These are phyloP conservation scores for Amaranthus cruentus DNA, from an alignment of 148 eudicot genomes.

Conservation along the genomic window DNA sequence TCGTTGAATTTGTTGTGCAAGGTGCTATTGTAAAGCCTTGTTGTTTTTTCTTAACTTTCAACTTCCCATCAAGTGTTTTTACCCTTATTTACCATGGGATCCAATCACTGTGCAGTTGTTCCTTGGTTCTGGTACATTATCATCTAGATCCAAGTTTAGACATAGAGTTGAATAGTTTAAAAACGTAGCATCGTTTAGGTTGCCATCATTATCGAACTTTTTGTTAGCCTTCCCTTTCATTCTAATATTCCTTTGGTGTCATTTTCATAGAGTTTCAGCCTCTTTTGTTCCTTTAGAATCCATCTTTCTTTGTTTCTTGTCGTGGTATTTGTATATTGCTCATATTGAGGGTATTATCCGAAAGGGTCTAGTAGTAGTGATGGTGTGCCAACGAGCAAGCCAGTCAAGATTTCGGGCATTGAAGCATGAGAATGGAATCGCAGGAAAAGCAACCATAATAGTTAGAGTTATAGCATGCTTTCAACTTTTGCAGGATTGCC, in stretches of 20 bases:
- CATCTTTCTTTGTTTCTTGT: constrained; percentile 10
- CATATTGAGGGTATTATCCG: constrained; percentile 13
- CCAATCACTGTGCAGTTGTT: constrained; percentile 37
- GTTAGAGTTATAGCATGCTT: constrained; percentile 88
- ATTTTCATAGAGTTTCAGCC: background rate
- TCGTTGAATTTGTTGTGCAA: constrained; percentile 71
- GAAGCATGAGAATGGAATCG: constrained; percentile 76
- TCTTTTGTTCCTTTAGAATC: constrained; percentile 4
- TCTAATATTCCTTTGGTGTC: background rate
- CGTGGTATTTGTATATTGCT: constrained; percentile 1
- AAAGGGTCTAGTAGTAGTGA: constrained; percentile 53
- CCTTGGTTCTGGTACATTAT: constrained; percentile 45
- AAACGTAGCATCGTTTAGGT: background rate
- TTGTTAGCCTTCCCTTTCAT: constrained; percentile 1
- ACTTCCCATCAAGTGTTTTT: constrained; percentile 6
- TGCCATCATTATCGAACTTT: constrained; percentile 2
- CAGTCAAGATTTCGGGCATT: constrained; percentile 78
- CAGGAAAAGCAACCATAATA: constrained; percentile 72
- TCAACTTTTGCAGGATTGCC: constrained; percentile 81
- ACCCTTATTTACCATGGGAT: constrained; percentile 38
- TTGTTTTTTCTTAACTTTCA: background rate
- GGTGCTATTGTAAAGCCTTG: constrained; percentile 55
- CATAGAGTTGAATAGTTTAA: background rate
- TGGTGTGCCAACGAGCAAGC: constrained; percentile 89
- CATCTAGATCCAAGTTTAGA: constrained; percentile 34